phyloP scores from a whole-genome alignment of 108 stramenopile species.

The Epipyxis sp. region DNA sequence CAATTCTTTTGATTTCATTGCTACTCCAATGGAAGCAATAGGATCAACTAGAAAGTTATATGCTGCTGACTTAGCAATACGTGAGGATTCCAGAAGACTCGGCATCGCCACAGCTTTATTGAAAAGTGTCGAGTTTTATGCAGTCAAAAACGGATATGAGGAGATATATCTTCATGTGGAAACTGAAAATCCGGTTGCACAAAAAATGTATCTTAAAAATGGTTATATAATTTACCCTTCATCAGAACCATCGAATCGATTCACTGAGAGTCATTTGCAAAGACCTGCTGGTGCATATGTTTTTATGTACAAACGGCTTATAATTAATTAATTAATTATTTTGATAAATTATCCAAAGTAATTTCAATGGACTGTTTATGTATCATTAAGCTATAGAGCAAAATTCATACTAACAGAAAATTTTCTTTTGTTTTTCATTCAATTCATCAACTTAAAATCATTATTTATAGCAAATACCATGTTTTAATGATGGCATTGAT shows the following conservation, averaged over 20 bases:
- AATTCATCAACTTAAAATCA: too few relatives aligned
- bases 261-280: neutral
- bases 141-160: neutral
- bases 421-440: too few relatives aligned
- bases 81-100: neutral
- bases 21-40: neutral
- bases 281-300: neutral
- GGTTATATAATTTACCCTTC: neutral
- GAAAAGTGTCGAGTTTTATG: neutral
- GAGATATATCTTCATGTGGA: neutral
- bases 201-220: neutral
- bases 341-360: too few relatives aligned
- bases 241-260: neutral
- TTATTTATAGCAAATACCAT: too few relatives aligned
- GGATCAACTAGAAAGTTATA: neutral
- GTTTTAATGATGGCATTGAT: too few relatives aligned
- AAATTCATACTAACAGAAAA: too few relatives aligned
- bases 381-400: too few relatives aligned
- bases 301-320: neutral
- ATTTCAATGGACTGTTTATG: too few relatives aligned
- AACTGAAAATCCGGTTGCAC: neutral
- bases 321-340: too few relatives aligned
- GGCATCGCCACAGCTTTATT: neutral
- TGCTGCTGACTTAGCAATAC: neutral
- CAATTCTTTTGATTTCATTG: neutral